Conservation (phyloP, 2,329 filamentous ascomycete genomes). For the Epichloe sibirici region DNA sequence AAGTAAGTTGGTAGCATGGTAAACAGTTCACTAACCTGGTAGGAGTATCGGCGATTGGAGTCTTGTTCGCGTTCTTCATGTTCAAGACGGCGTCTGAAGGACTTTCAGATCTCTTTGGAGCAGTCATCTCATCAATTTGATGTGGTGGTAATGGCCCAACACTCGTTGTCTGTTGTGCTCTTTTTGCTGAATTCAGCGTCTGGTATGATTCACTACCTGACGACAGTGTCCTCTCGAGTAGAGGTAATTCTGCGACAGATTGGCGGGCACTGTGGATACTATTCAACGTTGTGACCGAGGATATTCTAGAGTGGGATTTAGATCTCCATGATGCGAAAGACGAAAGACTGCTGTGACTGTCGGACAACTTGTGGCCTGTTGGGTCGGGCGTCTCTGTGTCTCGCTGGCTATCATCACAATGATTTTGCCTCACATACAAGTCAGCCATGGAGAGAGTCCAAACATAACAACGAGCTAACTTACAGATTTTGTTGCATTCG, state of each 20-base stretch:
- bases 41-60: background rate
- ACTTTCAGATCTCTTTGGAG: constrained; percentile 7
- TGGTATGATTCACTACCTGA: constrained; percentile 12
- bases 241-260: constrained; percentile 24
- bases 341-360: constrained; percentile 40
- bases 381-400: constrained; percentile 1
- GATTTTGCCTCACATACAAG: background rate
- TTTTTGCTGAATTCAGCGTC: constrained; percentile 3
- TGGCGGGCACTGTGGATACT: constrained; percentile 24
- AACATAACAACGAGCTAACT: background rate
- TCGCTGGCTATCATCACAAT: constrained; percentile 3
- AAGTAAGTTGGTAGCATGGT: background rate
- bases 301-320: constrained; percentile 37
- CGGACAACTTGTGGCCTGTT: constrained; percentile 24
- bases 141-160: background rate
- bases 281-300: constrained; percentile 39
- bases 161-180: background rate
- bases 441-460: background rate
- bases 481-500: constrained; percentile 1
- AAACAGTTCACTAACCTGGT: constrained; percentile 6
- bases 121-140: background rate
- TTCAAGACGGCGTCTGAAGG: constrained; percentile 16
- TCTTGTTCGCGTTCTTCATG: constrained; percentile 5
- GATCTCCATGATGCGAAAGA: constrained; percentile 36
- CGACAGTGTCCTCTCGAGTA: constrained; percentile 24